Conservation (phyloP, 2,329 filamentous ascomycete genomes). For the Dryadomyces sulphureus region DNA sequence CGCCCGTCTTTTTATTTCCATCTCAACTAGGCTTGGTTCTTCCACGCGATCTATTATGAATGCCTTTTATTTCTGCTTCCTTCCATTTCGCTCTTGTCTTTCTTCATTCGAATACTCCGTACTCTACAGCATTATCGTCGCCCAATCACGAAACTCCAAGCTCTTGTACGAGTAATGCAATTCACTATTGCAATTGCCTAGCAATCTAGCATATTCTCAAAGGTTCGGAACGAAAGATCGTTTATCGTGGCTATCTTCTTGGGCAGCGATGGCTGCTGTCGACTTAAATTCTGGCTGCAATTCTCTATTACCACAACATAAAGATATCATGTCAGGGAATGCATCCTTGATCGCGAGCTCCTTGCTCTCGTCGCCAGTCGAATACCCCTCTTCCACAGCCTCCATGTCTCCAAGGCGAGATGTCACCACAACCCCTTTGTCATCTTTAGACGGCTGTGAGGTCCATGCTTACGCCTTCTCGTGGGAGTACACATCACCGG, state of each 20-base stretch:
- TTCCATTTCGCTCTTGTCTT: neutral
- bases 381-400: neutral
- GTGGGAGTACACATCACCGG: neutral
- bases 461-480: too few species aligned
- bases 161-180: neutral
- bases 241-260: too few species aligned
- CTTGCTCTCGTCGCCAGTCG: constrained; percentile 4
- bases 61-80: neutral
- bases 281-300: too few species aligned
- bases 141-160: neutral
- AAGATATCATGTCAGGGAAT: neutral
- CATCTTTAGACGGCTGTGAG: constrained; percentile 7
- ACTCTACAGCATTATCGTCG: neutral
- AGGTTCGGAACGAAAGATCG: too few species aligned
- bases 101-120: neutral
- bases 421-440: constrained; percentile 4
- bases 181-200: neutral
- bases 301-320: neutral
- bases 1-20: neutral
- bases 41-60: neutral
- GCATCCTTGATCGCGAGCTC: neutral
- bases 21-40: neutral
- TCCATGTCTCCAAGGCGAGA: constrained; percentile 3
- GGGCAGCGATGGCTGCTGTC: neutral
- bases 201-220: too few species aligned